These are phyloP conservation scores for Eustoma russellianum DNA, from an alignment of 257 asterid species.

Conservation along the genomic window DNA sequence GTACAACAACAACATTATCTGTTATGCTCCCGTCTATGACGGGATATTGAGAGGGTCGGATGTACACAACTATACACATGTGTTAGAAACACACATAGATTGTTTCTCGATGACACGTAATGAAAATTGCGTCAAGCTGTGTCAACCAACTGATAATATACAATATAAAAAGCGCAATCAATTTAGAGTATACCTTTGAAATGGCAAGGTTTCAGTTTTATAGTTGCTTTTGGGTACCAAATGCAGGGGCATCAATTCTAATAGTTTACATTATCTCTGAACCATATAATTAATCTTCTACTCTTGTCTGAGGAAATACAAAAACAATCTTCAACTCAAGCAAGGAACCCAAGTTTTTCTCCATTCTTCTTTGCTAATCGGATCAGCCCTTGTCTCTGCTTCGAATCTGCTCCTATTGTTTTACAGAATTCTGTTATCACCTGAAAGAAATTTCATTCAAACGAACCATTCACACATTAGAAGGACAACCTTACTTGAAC, in stretches of 20 bases:
- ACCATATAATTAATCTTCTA: not conserved
- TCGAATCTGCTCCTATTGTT: conserved; percentile 85
- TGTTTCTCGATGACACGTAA: too few relatives aligned
- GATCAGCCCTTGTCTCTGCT: conserved; percentile 81
- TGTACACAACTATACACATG: too few relatives aligned
- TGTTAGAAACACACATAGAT: too few relatives aligned
- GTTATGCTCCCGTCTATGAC: too few relatives aligned
- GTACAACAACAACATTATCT: too few relatives aligned
- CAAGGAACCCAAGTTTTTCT: conserved; percentile 76
- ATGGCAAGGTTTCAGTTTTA: too few relatives aligned
- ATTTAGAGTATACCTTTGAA: too few relatives aligned
- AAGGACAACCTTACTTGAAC: not conserved
- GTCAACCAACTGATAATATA: too few relatives aligned
- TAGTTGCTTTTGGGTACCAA: too few relatives aligned
- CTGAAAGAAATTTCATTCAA: conserved; percentile 24
- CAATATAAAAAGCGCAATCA: too few relatives aligned
- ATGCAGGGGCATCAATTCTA: not conserved
- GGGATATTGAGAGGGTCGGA: too few relatives aligned
- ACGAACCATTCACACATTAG: not conserved
- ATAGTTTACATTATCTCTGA: conserved; percentile 14
- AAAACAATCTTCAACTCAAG: conserved; percentile 24
- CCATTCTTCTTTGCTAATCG: conserved; percentile 93
- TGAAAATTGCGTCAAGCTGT: too few relatives aligned
- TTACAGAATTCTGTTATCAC: conserved; percentile 92
- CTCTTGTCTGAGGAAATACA: not conserved